These are phyloP conservation scores for Epichloe sp. DNA, from an alignment of 2,329 filamentous ascomycete genomes.

Conservation along the genomic window DNA sequence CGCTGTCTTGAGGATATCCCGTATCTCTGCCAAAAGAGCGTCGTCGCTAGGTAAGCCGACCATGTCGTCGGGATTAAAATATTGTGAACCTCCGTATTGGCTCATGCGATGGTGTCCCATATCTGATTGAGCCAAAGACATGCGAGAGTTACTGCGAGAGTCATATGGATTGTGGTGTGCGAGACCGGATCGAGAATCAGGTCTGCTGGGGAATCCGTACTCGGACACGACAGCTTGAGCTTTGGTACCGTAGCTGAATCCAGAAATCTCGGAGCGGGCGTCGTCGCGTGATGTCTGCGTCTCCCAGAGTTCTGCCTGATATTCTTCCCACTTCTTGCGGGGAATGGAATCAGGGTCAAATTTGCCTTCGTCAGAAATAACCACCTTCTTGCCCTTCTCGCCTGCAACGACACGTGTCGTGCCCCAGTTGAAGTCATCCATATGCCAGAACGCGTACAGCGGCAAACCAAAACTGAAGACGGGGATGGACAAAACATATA, in stretches of 20 bases:
- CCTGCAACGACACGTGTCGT: conserved; percentile 96
- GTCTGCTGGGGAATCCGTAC: conserved; percentile 51
- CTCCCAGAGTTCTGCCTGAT: conserved; percentile 96
- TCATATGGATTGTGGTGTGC: conserved; percentile 40
- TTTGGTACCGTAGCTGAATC: conserved; percentile 88
- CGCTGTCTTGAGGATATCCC: conserved; percentile 79
- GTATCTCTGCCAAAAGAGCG: conserved; percentile 80
- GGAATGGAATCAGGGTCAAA: conserved; percentile 84
- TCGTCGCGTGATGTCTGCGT: conserved; percentile 76
- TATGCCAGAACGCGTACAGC: conserved; percentile 95
- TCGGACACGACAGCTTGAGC: conserved; percentile 52
- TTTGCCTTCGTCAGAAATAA: conserved; percentile 94
- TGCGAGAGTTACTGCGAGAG: conserved; percentile 42
- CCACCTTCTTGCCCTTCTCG: conserved; percentile 81
- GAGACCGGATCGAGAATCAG: conserved; percentile 40
- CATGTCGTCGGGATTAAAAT: conserved; percentile 54
- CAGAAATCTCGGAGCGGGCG: conserved; percentile 75
- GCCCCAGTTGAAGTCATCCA: conserved; percentile 99
- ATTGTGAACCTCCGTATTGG: conserved; percentile 46
- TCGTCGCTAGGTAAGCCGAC: conserved; percentile 75
- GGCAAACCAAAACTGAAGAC: conserved; percentile 85
- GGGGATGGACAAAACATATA: conserved; percentile 83
- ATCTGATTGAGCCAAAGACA: conserved; percentile 71
- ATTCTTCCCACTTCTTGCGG: conserved; percentile 98
- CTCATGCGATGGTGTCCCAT: conserved; percentile 46